These are phyloP conservation scores for Aspergillus steynii DNA, from an alignment of 495 filamentous ascomycete genomes.

Conservation along the genomic window DNA sequence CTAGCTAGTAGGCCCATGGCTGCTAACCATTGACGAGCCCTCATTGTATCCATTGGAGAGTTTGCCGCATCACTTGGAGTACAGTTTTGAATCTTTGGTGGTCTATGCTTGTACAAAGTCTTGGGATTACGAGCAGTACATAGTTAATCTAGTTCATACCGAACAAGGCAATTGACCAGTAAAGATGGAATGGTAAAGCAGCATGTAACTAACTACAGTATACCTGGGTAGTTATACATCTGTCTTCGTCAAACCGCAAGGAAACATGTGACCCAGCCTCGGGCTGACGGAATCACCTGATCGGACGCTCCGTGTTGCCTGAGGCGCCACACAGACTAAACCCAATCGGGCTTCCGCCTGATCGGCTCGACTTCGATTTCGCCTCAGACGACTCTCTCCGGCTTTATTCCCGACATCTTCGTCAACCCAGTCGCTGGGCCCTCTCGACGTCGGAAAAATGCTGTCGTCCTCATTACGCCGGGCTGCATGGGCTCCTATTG, in stretches of 20 bases:
- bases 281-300: slow-evolving; percentile 14
- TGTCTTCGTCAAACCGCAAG: too few relatives aligned
- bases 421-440: slow-evolving; percentile 28
- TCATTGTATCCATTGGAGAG: too few relatives aligned
- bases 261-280: not conserved
- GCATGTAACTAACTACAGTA: not conserved
- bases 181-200: not conserved
- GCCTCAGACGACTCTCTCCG: slow-evolving; percentile 30
- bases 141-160: not conserved
- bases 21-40: too few relatives aligned
- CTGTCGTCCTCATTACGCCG: slow-evolving; percentile 52
- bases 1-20: too few relatives aligned
- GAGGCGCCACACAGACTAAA: slow-evolving; percentile 23
- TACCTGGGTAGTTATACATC: too few relatives aligned
- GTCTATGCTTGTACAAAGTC: too few relatives aligned
- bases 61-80: not conserved
- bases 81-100: not conserved
- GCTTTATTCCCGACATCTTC: slow-evolving; percentile 29
- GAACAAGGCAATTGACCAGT: not conserved
- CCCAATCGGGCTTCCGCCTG: slow-evolving; percentile 40
- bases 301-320: slow-evolving; percentile 10
- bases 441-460: slow-evolving; percentile 36
- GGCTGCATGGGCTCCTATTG: slow-evolving; percentile 44
- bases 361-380: slow-evolving; percentile 45
- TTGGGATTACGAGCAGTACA: not conserved